A percentile compares a stretch with the other conserved stretches of the same genome.
Conservation (phyloP, 2,329 filamentous ascomycete genomes). For the Monilinia fructigena region DNA sequence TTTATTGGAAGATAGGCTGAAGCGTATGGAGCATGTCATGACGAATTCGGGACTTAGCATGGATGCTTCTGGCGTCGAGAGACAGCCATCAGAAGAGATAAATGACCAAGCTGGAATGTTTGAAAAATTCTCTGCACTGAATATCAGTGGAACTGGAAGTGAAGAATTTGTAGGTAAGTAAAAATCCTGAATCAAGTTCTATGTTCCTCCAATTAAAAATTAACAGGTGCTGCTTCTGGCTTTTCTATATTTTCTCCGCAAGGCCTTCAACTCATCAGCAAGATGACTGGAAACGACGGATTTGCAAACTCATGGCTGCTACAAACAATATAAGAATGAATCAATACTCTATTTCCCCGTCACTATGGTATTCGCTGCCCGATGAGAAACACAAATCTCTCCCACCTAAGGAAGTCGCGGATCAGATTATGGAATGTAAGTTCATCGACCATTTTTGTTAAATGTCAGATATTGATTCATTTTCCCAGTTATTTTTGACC, state of each 20-base stretch:
- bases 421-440: constrained; percentile 30
- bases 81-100: constrained; percentile 27
- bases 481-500: constrained; percentile 16
- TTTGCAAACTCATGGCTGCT: neutral
- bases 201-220: constrained; percentile 16
- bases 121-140: constrained; percentile 30
- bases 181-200: constrained; percentile 8
- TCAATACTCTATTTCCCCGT: neutral
- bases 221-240: constrained; percentile 32
- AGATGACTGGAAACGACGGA: constrained; percentile 5
- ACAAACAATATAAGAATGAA: neutral
- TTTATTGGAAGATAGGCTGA: constrained; percentile 33
- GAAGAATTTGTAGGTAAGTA: constrained; percentile 31
- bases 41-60: constrained; percentile 26
- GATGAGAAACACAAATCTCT: constrained; percentile 27
- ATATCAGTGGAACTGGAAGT: constrained; percentile 28
- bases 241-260: constrained; percentile 35
- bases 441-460: neutral
- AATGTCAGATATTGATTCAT: neutral
- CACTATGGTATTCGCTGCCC: constrained; percentile 30
- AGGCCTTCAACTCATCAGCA: constrained; percentile 32
- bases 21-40: constrained; percentile 33
- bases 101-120: constrained; percentile 28
- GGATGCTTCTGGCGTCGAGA: constrained; percentile 17
- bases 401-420: constrained; percentile 30